Percentiles rank a stretch among this genome's conserved stretches.
phyloP scores from a whole-genome alignment of 2,329 filamentous ascomycete species.

The Cercospora beticola region DNA sequence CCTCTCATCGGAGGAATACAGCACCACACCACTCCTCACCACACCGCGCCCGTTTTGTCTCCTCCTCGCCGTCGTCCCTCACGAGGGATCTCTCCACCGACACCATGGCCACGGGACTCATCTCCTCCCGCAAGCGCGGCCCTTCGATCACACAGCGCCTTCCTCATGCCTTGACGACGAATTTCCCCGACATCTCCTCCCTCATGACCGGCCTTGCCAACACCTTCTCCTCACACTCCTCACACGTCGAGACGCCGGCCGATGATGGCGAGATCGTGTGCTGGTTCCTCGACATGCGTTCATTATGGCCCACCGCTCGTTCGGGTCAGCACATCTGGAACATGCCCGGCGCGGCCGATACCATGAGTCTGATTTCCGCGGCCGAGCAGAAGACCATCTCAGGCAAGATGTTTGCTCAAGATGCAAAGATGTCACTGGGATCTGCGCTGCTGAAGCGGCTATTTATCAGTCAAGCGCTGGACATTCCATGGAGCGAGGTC shows the following conservation, averaged over 20 bases:
- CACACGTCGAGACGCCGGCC: conserved; percentile 13
- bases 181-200: conserved; percentile 25
- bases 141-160: conserved; percentile 21
- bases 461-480: conserved; percentile 60
- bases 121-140: conserved; percentile 24
- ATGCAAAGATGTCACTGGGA: conserved; percentile 72
- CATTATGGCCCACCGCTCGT: conserved; percentile 45
- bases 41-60: conserved; percentile 10
- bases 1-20: not conserved
- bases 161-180: conserved; percentile 21
- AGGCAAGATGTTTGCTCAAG: conserved; percentile 52
- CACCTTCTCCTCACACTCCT: conserved; percentile 19
- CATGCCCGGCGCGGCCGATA: conserved; percentile 44
- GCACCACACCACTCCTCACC: not conserved
- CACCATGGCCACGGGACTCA: conserved; percentile 17
- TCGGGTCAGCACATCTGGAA: conserved; percentile 41
- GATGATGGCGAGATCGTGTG: conserved; percentile 40
- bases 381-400: conserved; percentile 60
- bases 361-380: conserved; percentile 44
- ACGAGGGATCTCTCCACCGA: conserved; percentile 10
- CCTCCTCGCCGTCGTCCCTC: conserved; percentile 11
- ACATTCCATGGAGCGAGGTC: conserved; percentile 62
- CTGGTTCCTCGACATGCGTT: conserved; percentile 53
- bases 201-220: conserved; percentile 27
- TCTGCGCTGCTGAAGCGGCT: conserved; percentile 74